Conservation (phyloP, 1,139 yeast genomes). For the Starmera stellimalicola region DNA sequence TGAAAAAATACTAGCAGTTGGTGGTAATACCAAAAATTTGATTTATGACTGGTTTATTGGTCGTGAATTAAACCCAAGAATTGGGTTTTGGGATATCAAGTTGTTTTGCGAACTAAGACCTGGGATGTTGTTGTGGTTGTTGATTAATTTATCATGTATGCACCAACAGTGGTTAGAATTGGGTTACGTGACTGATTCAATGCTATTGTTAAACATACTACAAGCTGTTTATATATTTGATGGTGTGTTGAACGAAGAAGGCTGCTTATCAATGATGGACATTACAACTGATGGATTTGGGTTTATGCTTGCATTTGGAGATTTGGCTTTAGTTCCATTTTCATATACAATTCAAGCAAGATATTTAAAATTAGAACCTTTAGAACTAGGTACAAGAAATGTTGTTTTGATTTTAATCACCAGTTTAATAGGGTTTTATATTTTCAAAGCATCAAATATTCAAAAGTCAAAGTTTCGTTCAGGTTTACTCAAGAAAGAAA, state of each 20-base stretch:
- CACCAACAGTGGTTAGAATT: slow-evolving; percentile 65
- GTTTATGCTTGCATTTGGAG: slow-evolving; percentile 92
- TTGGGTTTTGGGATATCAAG: slow-evolving; percentile 81
- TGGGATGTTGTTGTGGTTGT: slow-evolving; percentile 80
- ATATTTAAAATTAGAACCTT: slow-evolving; percentile 59
- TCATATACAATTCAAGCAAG: slow-evolving; percentile 82
- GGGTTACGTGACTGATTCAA: slow-evolving; percentile 63
- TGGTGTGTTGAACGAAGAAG: slow-evolving; percentile 87
- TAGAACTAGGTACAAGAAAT: slow-evolving; percentile 40
- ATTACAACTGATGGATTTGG: slow-evolving; percentile 96
- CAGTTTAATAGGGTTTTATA: slow-evolving; percentile 51
- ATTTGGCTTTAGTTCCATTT: slow-evolving; percentile 89
- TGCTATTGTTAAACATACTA: slow-evolving; percentile 55
- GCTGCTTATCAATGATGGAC: slow-evolving; percentile 89
- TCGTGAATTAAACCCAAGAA: slow-evolving; percentile 86
- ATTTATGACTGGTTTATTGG: slow-evolving; percentile 97
- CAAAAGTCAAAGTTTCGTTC: slow-evolving; percentile 80
- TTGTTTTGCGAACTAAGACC: slow-evolving; percentile 92
- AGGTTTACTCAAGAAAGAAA: slow-evolving; percentile 51
- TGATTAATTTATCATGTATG: slow-evolving; percentile 68
- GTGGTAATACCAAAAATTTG: slow-evolving; percentile 74
- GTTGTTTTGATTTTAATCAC: slow-evolving; percentile 35
- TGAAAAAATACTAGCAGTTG: slow-evolving; percentile 69
- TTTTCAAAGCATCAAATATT: slow-evolving; percentile 75
- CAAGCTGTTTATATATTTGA: slow-evolving; percentile 83